Percentiles rank a stretch among this genome's conserved stretches.
phyloP scores from a whole-genome alignment of 2,329 filamentous ascomycete genomes.

The Cyphellophora europaea region DNA sequence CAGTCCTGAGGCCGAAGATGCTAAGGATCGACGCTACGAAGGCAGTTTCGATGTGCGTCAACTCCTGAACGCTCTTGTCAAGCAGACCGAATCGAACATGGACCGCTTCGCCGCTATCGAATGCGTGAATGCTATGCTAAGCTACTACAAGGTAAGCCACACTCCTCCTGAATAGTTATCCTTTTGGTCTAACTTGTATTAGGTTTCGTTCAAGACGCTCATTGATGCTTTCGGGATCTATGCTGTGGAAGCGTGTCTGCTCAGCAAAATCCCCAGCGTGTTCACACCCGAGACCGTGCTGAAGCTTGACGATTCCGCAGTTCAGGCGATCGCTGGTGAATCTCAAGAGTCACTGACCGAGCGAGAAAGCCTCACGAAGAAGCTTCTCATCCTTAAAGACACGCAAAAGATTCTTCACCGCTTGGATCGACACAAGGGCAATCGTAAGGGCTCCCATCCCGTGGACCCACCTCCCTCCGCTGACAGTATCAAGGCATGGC shows the following conservation, averaged over 20 bases:
- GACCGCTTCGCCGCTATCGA: constrained; percentile 29
- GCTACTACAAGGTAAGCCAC: constrained; percentile 33
- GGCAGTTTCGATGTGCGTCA: constrained; percentile 6
- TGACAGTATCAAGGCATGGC: too few species aligned
- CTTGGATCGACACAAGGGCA: background rate
- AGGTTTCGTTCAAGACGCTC: constrained; percentile 37
- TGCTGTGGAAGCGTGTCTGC: constrained; percentile 40
- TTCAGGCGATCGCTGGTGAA: constrained; percentile 30
- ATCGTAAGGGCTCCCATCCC: background rate
- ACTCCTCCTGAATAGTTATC: background rate
- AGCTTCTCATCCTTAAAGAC: constrained; percentile 25
- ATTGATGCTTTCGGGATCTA: constrained; percentile 41
- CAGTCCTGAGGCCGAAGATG: constrained; percentile 1
- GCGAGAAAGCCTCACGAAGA: constrained; percentile 17
- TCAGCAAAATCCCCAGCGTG: constrained; percentile 32
- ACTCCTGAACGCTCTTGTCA: constrained; percentile 20
- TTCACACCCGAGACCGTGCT: constrained; percentile 30
- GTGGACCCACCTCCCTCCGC: too few species aligned
- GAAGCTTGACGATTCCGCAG: constrained; percentile 23
- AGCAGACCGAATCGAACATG: constrained; percentile 13
- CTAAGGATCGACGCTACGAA: background rate
- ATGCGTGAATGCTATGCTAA: constrained; percentile 36
- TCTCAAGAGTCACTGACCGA: constrained; percentile 10
- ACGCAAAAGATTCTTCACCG: constrained; percentile 4
- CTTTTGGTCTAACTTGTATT: constrained; percentile 8